Conservation (phyloP, 148 eudicot genomes). For the Amaranthus palmeri region DNA sequence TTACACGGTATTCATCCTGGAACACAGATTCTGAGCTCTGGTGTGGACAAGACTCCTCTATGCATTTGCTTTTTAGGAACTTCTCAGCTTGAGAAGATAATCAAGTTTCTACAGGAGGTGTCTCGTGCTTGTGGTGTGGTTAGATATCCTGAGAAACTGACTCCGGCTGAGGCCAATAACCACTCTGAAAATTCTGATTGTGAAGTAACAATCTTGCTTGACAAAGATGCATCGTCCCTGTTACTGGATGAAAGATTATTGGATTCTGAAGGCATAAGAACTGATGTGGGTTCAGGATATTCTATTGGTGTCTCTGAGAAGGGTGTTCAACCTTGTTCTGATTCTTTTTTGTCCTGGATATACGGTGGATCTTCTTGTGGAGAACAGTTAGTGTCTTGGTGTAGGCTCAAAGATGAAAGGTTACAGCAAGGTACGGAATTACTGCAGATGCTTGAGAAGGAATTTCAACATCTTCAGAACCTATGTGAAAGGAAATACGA, state of each 20-base stretch:
- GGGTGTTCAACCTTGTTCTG: constrained; percentile 31
- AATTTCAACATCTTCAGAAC: constrained; percentile 59
- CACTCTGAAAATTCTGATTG: constrained; percentile 31
- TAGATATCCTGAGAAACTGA: constrained; percentile 56
- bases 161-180: constrained; percentile 39
- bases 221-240: constrained; percentile 55
- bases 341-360: constrained; percentile 80
- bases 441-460: constrained; percentile 63
- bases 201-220: constrained; percentile 50
- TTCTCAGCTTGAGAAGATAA: constrained; percentile 59
- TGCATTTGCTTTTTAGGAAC: constrained; percentile 90
- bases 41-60: constrained; percentile 63
- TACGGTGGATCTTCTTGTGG: constrained; percentile 51
- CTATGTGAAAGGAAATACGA: constrained; percentile 75
- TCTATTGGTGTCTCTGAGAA: constrained; percentile 22
- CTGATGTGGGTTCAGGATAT: constrained; percentile 29
- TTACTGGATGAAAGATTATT: constrained; percentile 57
- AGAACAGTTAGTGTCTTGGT: constrained; percentile 62
- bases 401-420: constrained; percentile 54
- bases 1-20: constrained; percentile 60
- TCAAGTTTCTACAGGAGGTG: constrained; percentile 66
- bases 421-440: constrained; percentile 62
- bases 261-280: constrained; percentile 27
- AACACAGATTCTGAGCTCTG: constrained; percentile 60
- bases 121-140: constrained; percentile 61